Evolutionary conservation across 306 rosid genomes (phyloP).

Genomic region (Prunus salicina): DNA sequence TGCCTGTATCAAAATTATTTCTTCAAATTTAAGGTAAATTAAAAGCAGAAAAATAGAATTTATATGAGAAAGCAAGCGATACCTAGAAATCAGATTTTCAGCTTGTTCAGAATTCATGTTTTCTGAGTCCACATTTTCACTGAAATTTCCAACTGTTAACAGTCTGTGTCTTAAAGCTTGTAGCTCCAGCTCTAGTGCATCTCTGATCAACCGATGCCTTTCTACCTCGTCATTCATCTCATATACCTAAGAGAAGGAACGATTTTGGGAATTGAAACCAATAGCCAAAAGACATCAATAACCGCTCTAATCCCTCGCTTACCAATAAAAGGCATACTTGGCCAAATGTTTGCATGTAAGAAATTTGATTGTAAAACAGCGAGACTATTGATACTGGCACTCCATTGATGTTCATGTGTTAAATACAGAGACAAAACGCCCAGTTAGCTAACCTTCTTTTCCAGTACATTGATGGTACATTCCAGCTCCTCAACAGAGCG

Average conservation of each 20-base stretch:
- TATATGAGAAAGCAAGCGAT: slow-evolving; percentile 27
- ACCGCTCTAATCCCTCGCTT: no score
- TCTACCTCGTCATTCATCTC: slow-evolving; percentile 90
- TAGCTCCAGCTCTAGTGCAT: slow-evolving; percentile 73
- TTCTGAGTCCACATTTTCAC: slow-evolving; percentile 48
- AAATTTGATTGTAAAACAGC: neutral
- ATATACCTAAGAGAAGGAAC: slow-evolving; percentile 48
- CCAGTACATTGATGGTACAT: slow-evolving; percentile 83
- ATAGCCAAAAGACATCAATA: slow-evolving; percentile 5
- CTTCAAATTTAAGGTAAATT: slow-evolving; percentile 12
- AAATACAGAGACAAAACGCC: neutral
- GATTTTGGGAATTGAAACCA: neutral
- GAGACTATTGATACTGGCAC: neutral
- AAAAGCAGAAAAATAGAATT: slow-evolving; percentile 5
- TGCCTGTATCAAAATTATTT: slow-evolving; percentile 45
- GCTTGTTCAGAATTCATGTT: slow-evolving; percentile 33
- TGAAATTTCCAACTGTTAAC: slow-evolving; percentile 50
- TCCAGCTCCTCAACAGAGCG: slow-evolving; percentile 94
- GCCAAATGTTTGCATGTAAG: neutral
- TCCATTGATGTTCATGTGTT: neutral
- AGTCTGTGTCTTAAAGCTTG: slow-evolving; percentile 66
- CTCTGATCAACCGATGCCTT: slow-evolving; percentile 66
- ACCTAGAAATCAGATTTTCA: slow-evolving; percentile 64
- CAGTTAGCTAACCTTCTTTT: slow-evolving; percentile 67
- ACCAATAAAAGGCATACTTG: neutral